phyloP scores from a whole-genome alignment of 495 filamentous ascomycete species.

The Geopyxis carbonaria region DNA sequence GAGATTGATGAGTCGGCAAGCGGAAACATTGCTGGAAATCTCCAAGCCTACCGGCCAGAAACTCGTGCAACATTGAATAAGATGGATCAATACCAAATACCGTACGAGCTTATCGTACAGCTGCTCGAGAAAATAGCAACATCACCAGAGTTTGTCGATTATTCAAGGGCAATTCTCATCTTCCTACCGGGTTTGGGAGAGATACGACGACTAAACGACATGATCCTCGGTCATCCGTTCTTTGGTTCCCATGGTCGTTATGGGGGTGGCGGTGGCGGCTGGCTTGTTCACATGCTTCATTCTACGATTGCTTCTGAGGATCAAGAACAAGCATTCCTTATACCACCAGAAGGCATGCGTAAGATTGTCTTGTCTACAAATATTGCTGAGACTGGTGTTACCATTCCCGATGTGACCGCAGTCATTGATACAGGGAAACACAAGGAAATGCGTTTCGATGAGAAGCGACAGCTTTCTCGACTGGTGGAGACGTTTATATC shows the following conservation, averaged over 20 bases:
- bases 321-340: constrained; percentile 74
- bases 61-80: constrained; percentile 56
- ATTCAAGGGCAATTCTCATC: constrained; percentile 81
- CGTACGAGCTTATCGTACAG: constrained; percentile 62
- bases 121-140: constrained; percentile 56
- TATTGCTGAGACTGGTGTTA: constrained; percentile 94
- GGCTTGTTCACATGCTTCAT: constrained; percentile 76
- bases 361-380: constrained; percentile 95
- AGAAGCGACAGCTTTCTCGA: constrained; percentile 72
- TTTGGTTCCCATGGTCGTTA: constrained; percentile 36
- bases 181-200: constrained; percentile 90
- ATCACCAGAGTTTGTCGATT: constrained; percentile 43
- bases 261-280: constrained; percentile 27
- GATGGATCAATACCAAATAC: constrained; percentile 74
- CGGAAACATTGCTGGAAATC: constrained; percentile 26
- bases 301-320: constrained; percentile 93
- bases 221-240: constrained; percentile 49
- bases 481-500: constrained; percentile 88
- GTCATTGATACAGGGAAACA: constrained; percentile 92
- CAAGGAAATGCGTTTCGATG: constrained; percentile 91
- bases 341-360: constrained; percentile 61
- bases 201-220: constrained; percentile 72
- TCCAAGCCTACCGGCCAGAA: constrained; percentile 54
- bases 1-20: constrained; percentile 28
- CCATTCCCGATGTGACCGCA: constrained; percentile 89